Percentiles rank a stretch among this genome's conserved stretches.
Conservation (phyloP, 2,329 filamentous ascomycete species). For the Xylaria sp. region DNA sequence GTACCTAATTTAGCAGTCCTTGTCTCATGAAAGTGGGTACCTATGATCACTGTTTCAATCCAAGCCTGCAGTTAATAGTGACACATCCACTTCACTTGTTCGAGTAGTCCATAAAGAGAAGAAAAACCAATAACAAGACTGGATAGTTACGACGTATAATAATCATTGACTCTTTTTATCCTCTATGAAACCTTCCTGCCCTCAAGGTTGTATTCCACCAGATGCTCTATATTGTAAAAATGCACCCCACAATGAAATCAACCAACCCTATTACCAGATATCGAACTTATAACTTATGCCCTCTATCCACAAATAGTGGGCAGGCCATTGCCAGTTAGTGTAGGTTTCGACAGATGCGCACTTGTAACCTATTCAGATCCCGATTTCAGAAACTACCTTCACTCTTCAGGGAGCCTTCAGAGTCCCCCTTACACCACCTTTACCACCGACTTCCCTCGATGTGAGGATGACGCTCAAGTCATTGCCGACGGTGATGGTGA, state of each 20-base stretch:
- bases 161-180: slow-evolving; percentile 23
- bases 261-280: slow-evolving; percentile 15
- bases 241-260: slow-evolving; percentile 24
- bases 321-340: background rate
- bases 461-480: slow-evolving; percentile 85
- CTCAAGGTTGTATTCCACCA: slow-evolving; percentile 6
- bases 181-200: slow-evolving; percentile 25
- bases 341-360: background rate
- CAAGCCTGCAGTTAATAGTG: no score
- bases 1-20: no score
- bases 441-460: slow-evolving; percentile 84
- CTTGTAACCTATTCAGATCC: background rate
- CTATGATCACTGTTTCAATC: no score
- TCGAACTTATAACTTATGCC: background rate
- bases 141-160: background rate
- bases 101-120: no score
- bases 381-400: background rate
- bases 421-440: slow-evolving; percentile 80
- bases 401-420: slow-evolving; percentile 49
- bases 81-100: no score
- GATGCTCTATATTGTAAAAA: slow-evolving; percentile 25
- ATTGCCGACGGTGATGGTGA: slow-evolving; percentile 86
- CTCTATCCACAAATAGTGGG: slow-evolving; percentile 4
- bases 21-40: no score
- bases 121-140: no score